Percentiles rank a stretch among this genome's conserved stretches.
phyloP scores from a whole-genome alignment of 306 rosid species.

The Chamaecrista fasciculata region DNA sequence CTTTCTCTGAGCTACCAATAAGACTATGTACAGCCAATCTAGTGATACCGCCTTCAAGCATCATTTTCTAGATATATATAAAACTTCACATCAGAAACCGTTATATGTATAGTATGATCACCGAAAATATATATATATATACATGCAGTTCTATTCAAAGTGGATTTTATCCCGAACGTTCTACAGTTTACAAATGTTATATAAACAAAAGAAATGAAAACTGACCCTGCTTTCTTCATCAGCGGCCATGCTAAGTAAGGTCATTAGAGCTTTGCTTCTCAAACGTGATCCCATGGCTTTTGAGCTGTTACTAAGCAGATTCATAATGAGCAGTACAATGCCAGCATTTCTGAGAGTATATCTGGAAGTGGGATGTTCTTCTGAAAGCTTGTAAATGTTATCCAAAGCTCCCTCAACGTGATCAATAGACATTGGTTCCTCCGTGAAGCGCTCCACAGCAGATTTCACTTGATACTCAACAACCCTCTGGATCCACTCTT shows the following conservation, averaged over 20 bases:
- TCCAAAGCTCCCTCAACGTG: constrained; percentile 36
- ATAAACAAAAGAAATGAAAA: neutral
- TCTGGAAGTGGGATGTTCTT: constrained; percentile 46
- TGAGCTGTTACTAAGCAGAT: constrained; percentile 46
- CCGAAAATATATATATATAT: too few species aligned
- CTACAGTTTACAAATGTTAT: too few species aligned
- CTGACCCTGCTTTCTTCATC: constrained; percentile 71
- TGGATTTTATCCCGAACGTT: neutral
- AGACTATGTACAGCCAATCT: constrained; percentile 67
- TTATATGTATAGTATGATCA: neutral
- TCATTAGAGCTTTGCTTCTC: constrained; percentile 52
- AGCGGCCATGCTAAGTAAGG: constrained; percentile 46
- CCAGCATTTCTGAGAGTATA: constrained; percentile 45
- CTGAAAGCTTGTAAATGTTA: constrained; percentile 38
- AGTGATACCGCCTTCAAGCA: constrained; percentile 55
- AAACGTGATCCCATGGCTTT: constrained; percentile 46
- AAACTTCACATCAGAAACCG: constrained; percentile 20
- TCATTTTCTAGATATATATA: constrained; percentile 36
- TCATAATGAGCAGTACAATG: constrained; percentile 36
- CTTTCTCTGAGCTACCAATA: constrained; percentile 56
- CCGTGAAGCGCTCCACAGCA: constrained; percentile 31
- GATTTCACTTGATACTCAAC: constrained; percentile 38
- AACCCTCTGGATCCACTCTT: constrained; percentile 50
- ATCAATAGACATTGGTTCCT: constrained; percentile 36
- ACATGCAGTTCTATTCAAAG: neutral